Evolutionary conservation across 768 basidiomycete species (phyloP).

Genomic region (Lactifluus pinguis): DNA sequence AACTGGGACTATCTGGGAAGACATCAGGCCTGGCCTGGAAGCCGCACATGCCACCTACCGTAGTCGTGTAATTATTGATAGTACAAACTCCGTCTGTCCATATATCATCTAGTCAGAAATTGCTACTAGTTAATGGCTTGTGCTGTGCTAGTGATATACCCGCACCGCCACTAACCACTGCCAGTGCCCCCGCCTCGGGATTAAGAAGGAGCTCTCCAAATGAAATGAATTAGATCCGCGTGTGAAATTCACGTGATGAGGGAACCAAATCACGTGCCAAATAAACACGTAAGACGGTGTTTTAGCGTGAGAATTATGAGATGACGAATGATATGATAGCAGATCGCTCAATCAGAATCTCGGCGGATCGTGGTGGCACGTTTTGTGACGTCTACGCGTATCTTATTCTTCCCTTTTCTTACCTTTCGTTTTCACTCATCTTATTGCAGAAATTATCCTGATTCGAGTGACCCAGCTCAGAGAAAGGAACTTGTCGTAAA

Average conservation of each 20-base stretch:
- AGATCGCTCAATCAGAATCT: conserved; percentile 73
- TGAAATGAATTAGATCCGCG: no score
- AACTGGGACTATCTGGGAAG: no score
- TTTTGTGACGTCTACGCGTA: conserved; percentile 87
- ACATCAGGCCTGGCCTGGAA: no score
- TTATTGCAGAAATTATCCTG: conserved; percentile 55
- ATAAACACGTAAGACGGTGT: no score
- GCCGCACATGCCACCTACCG: neutral
- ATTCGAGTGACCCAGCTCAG: conserved; percentile 49
- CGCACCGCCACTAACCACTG: neutral
- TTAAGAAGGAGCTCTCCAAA: conserved; percentile 11
- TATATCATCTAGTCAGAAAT: conserved; percentile 17
- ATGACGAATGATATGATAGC: conserved; percentile 31
- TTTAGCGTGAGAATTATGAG: no score
- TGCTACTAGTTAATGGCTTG: conserved; percentile 19
- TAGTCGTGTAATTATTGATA: neutral
- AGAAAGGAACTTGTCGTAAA: conserved; percentile 85
- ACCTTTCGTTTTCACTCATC: neutral
- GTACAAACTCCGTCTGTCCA: neutral
- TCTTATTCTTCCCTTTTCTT: conserved; percentile 21
- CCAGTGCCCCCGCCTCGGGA: neutral
- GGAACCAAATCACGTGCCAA: neutral
- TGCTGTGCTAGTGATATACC: neutral
- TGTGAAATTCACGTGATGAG: neutral
- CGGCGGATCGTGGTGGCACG: conserved; percentile 85